phyloP scores from a whole-genome alignment of 495 filamentous ascomycete genomes.

The Viridothelium virens region DNA sequence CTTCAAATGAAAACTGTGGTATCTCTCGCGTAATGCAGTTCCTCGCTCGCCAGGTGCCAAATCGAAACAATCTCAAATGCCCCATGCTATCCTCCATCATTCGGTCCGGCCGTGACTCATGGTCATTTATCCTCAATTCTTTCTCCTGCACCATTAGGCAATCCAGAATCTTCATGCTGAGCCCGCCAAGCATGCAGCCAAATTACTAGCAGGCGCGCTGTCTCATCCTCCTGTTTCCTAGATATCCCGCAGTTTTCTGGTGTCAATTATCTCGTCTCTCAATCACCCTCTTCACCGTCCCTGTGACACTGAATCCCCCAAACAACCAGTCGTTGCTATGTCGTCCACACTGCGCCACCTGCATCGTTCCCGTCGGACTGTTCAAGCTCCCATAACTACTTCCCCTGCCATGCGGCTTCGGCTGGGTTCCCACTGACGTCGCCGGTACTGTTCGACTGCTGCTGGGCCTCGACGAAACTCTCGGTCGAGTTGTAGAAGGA shows the following conservation, averaged over 20 bases:
- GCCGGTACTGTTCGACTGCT: neutral
- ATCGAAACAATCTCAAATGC: neutral
- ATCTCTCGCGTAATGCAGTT: neutral
- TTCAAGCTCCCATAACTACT: neutral
- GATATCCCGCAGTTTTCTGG: neutral
- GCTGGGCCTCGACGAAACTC: neutral
- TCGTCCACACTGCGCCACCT: slow-evolving; percentile 20
- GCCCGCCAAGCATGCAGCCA: neutral
- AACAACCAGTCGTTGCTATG: slow-evolving; percentile 33
- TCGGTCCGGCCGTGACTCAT: slow-evolving; percentile 3
- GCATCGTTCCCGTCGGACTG: slow-evolving; percentile 1
- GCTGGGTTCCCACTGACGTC: neutral
- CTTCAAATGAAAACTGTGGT: slow-evolving; percentile 1
- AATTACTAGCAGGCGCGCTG: too few species aligned
- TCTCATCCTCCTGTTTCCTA: neutral
- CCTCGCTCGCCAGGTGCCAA: neutral
- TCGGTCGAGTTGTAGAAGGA: neutral
- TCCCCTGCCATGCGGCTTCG: neutral
- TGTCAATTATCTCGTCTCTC: neutral
- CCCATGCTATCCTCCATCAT: neutral
- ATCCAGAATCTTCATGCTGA: neutral
- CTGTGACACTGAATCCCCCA: slow-evolving; percentile 23
- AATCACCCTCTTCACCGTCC: slow-evolving; percentile 19
- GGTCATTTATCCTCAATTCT: neutral
- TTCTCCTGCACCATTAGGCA: neutral